Base-by-base conservation (phyloP, 2,329 filamentous ascomycete species). In the Tolypocladium paradoxum region DNA sequence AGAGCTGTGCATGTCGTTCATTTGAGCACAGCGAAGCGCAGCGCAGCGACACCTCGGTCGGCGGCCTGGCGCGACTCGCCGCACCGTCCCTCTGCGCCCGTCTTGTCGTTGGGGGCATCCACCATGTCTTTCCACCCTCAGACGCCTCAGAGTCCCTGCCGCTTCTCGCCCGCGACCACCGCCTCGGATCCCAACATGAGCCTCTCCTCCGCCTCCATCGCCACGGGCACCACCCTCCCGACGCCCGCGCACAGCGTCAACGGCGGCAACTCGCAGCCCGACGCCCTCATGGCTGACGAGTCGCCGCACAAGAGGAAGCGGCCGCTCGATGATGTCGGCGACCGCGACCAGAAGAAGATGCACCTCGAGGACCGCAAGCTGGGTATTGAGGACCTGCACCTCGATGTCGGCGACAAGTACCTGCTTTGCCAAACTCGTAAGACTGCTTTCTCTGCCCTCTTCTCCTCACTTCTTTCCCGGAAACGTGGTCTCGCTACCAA, bases 91-190 rank as follows among this genome's bases (percentile, higher is more conserved):
- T 22, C 45, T n/a, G n/a, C n/a, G 35, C 24, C 50, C 20, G 22
- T 29, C 40, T 24, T 29, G 40, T 45, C 27, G 24, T 9, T n/a
- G 12, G 7, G 24, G 43, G 11, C 43, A 29, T 34, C 69, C 72
- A 78, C 69, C 68, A 84, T 84, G 81, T 82, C 79, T 71, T 83
- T 80, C 75, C 81, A 84, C 68, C 82, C 82, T 62, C 81, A 81
- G 64, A 85, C 82, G 61, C 82, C 82, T 66, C 81, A 84, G 74
- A 85, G 82, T 67, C 82, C 82, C 65, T 83, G 79, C 65, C 78
- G 82, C 66, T 73, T 76, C 64, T 82, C 78, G 59, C 77, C 78
- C 58, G 76, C 72, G 18, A 33, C 29, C 61, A 77, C 74, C 60
- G 74, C 73, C 56, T 76, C 73, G 65, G 78, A 79, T 62, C 71